These are phyloP conservation scores for Vaccinium darrowii DNA, from an alignment of 148 eudicot species.

Conservation along the genomic window DNA sequence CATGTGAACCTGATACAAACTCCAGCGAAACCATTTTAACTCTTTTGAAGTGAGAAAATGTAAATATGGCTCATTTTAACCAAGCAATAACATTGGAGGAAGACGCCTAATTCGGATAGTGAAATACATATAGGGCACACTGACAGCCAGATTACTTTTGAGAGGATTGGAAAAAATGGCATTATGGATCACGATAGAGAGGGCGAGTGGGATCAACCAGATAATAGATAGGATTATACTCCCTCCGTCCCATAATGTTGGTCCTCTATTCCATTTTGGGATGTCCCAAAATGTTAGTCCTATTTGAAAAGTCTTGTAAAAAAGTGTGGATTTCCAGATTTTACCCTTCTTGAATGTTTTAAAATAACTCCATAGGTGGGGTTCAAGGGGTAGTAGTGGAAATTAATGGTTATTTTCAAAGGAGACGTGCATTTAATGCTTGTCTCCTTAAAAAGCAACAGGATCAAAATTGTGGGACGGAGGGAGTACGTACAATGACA, in stretches of 20 bases:
- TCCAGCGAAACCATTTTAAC: neutral
- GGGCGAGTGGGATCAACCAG: neutral
- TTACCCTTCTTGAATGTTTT: too few species aligned
- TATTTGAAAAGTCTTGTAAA: too few species aligned
- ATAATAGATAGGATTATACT: neutral
- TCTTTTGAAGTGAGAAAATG: neutral
- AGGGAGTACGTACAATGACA: neutral
- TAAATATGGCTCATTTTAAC: conserved; percentile 1
- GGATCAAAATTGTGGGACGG: too few species aligned
- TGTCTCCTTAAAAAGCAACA: too few species aligned
- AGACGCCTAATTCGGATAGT: neutral
- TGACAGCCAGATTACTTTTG: neutral
- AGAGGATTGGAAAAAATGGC: neutral
- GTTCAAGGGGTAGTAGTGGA: too few species aligned
- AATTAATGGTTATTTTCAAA: too few species aligned
- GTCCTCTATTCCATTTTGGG: too few species aligned
- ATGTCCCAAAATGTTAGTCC: too few species aligned
- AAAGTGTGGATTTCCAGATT: too few species aligned
- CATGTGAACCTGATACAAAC: conserved; percentile 80
- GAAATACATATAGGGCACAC: neutral
- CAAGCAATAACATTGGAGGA: neutral
- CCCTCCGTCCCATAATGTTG: too few species aligned
- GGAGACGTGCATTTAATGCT: too few species aligned
- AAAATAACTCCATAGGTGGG: too few species aligned
- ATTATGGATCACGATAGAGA: neutral